Evolutionary conservation across 2,329 filamentous ascomycete genomes (phyloP).

Genomic region (Apiospora hydei): DNA sequence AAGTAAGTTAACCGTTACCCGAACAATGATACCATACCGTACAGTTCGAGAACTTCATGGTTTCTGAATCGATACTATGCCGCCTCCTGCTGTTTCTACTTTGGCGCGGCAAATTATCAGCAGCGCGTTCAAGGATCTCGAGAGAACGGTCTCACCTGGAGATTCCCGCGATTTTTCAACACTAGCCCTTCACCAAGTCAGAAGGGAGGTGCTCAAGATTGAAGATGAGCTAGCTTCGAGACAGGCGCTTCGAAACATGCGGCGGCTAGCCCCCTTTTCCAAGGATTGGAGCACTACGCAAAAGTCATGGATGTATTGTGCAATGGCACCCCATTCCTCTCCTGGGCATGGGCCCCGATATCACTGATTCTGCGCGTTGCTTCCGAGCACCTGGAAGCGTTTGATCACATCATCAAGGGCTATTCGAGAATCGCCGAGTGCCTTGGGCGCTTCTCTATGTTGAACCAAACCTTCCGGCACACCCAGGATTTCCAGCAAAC

Average conservation of each 20-base stretch:
- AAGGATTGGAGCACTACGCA: constrained; percentile 45
- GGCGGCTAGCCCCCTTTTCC: constrained; percentile 46
- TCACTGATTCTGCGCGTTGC: constrained; percentile 39
- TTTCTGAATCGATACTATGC: too few species aligned
- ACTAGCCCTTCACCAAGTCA: constrained; percentile 7
- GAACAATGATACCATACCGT: too few species aligned
- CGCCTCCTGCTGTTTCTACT: too few species aligned
- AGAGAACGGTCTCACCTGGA: not conserved
- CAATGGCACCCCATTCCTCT: constrained; percentile 48
- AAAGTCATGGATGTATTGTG: constrained; percentile 47
- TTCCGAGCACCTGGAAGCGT: constrained; percentile 40
- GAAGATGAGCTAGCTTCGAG: not conserved
- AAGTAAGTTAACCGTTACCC: too few species aligned
- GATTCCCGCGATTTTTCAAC: constrained; percentile 9
- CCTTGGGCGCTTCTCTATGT: constrained; percentile 47
- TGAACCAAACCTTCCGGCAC: constrained; percentile 40
- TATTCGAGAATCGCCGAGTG: constrained; percentile 47
- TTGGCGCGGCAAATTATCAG: too few species aligned
- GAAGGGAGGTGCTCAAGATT: not conserved
- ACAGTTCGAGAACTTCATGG: too few species aligned
- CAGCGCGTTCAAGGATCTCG: too few species aligned
- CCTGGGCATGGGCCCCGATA: constrained; percentile 49
- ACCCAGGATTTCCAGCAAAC: constrained; percentile 48
- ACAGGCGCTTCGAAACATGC: constrained; percentile 42
- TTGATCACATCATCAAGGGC: constrained; percentile 43